phyloP scores from a whole-genome alignment of 2,329 filamentous ascomycete genomes.

The Grosmannia clavigera region DNA sequence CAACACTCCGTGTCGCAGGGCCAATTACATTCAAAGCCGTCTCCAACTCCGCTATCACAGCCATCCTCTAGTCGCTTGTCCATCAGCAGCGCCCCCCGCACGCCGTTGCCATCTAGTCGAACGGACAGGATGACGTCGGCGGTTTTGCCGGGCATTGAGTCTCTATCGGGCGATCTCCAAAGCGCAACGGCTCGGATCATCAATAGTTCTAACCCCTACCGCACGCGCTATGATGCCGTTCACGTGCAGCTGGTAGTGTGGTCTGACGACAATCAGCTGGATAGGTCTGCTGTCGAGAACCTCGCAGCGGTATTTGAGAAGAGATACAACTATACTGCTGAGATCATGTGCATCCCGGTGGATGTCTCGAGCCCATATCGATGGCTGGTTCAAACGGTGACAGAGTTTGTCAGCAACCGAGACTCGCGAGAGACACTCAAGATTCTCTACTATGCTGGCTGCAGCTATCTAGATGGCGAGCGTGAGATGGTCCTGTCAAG shows the following conservation, averaged over 20 bases:
- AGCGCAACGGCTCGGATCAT: slow-evolving; percentile 35
- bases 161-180: slow-evolving; percentile 40
- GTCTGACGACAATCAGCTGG: slow-evolving; percentile 39
- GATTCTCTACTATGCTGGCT: slow-evolving; percentile 45
- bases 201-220: slow-evolving; percentile 28
- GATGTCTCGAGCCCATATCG: slow-evolving; percentile 33
- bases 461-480: slow-evolving; percentile 40
- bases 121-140: slow-evolving; percentile 36
- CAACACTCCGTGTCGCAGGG: not conserved
- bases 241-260: slow-evolving; percentile 42
- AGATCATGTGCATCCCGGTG: slow-evolving; percentile 37
- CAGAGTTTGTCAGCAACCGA: slow-evolving; percentile 38
- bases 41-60: slow-evolving; percentile 10
- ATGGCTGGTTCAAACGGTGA: slow-evolving; percentile 39
- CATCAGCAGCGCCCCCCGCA: slow-evolving; percentile 34
- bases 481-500: slow-evolving; percentile 46
- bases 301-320: slow-evolving; percentile 37
- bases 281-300: slow-evolving; percentile 31
- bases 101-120: slow-evolving; percentile 43
- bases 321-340: slow-evolving; percentile 38
- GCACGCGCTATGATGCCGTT: slow-evolving; percentile 40
- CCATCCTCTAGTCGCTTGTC: slow-evolving; percentile 23
- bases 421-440: slow-evolving; percentile 45
- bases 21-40: not conserved
- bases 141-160: slow-evolving; percentile 35